Evolutionary conservation across 2,329 filamentous ascomycete species (phyloP).

Genomic region (Colletotrichum acutatum): DNA sequence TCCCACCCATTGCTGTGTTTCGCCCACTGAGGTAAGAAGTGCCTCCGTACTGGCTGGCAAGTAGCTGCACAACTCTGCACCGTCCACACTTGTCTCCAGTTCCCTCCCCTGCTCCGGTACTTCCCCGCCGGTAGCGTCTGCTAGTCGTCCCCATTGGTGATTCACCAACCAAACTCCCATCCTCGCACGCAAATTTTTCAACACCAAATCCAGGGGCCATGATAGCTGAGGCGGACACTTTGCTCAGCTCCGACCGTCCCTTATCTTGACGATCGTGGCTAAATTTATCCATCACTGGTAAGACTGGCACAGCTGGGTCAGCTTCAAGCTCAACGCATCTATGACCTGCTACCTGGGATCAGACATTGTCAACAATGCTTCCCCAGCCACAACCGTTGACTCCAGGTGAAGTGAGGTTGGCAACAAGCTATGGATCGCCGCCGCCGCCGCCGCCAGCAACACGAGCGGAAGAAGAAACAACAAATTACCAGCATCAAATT

Average conservation of each 20-base stretch:
- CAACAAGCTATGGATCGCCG: background rate
- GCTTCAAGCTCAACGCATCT: background rate
- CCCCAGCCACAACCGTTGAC: background rate
- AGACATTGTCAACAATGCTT: background rate
- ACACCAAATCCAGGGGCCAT: conserved; percentile 10
- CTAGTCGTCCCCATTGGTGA: conserved; percentile 26
- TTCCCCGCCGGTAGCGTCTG: conserved; percentile 24
- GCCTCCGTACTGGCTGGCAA: background rate
- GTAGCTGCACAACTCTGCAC: background rate
- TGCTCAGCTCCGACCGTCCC: background rate
- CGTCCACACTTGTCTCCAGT: background rate
- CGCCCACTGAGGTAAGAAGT: background rate
- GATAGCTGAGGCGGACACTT: background rate
- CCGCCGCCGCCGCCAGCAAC: background rate
- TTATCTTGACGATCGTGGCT: background rate
- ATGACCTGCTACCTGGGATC: background rate
- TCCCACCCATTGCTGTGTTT: background rate
- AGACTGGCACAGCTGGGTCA: background rate
- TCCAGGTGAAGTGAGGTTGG: background rate
- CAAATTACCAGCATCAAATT: background rate
- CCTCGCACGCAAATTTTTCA: conserved; percentile 29
- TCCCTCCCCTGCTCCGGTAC: conserved; percentile 2
- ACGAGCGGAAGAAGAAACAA: conserved; percentile 1
- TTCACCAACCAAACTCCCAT: conserved; percentile 10
- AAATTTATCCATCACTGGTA: background rate